Conservation (phyloP, 768 basidiomycete genomes). For the Suillus spraguei region DNA sequence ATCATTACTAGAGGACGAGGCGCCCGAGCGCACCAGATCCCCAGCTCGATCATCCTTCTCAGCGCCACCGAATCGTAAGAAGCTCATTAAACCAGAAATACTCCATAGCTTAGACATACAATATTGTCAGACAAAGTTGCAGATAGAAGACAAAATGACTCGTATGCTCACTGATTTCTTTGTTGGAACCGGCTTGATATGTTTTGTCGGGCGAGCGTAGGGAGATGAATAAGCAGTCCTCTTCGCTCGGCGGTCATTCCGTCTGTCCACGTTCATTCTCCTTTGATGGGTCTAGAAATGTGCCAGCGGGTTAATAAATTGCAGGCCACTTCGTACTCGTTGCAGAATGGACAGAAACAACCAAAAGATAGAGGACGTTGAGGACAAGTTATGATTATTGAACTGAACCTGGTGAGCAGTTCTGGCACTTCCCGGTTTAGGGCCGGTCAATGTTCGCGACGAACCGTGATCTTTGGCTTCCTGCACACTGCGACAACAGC, state of each 20-base stretch:
- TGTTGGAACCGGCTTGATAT: slow-evolving; percentile 25
- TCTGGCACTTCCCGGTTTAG: slow-evolving; percentile 28
- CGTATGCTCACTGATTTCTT: slow-evolving; percentile 50
- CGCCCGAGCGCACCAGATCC: slow-evolving; percentile 17
- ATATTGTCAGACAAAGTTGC: slow-evolving; percentile 14
- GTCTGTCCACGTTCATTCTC: slow-evolving; percentile 62
- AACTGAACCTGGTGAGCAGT: slow-evolving; percentile 17
- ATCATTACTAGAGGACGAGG: slow-evolving; percentile 22
- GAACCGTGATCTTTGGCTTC: background rate
- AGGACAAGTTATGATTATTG: slow-evolving; percentile 21
- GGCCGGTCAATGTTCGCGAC: slow-evolving; percentile 29
- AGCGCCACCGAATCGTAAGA: slow-evolving; percentile 43
- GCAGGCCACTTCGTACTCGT: slow-evolving; percentile 9
- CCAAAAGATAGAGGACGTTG: slow-evolving; percentile 14
- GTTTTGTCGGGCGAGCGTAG: slow-evolving; percentile 47
- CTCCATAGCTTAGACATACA: slow-evolving; percentile 46
- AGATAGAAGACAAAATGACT: slow-evolving; percentile 3
- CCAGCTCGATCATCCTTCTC: slow-evolving; percentile 26
- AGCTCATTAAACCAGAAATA: slow-evolving; percentile 50
- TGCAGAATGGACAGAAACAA: slow-evolving; percentile 13
- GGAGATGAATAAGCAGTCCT: slow-evolving; percentile 50
- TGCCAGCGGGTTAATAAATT: slow-evolving; percentile 7
- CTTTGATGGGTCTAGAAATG: slow-evolving; percentile 15
- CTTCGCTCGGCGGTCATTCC: slow-evolving; percentile 41
- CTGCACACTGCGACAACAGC: slow-evolving; percentile 4